These are phyloP conservation scores for Pythium oligandrum DNA, from an alignment of 352 stramenopile genomes.

Conservation along the genomic window DNA sequence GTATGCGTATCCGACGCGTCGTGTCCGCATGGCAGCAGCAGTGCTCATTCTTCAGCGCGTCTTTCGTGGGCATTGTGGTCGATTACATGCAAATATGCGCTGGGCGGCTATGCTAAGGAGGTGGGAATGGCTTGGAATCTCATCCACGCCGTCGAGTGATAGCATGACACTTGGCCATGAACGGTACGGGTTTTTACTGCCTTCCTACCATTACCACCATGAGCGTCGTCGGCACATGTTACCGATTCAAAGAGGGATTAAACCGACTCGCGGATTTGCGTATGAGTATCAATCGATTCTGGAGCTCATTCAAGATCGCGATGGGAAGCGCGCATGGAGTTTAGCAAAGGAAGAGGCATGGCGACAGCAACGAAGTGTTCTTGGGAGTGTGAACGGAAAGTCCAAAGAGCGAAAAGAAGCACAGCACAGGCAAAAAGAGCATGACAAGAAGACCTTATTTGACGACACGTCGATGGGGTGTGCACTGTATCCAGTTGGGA, in stretches of 20 bases:
- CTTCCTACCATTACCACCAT: slow-evolving; percentile 42
- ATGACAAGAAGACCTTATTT: slow-evolving; percentile 15
- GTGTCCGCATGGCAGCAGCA: slow-evolving; percentile 34
- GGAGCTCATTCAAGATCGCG: slow-evolving; percentile 58
- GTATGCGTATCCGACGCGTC: slow-evolving; percentile 45
- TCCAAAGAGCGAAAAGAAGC: background rate
- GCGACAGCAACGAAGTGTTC: slow-evolving; percentile 2
- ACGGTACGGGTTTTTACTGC: slow-evolving; percentile 51
- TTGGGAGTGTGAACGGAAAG: background rate
- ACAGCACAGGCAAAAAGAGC: slow-evolving; percentile 4
- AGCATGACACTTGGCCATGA: slow-evolving; percentile 49
- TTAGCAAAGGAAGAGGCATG: slow-evolving; percentile 33
- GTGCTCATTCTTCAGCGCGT: slow-evolving; percentile 41
- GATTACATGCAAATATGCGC: slow-evolving; percentile 48
- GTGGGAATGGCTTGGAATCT: slow-evolving; percentile 69
- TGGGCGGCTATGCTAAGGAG: slow-evolving; percentile 66
- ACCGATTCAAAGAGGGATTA: slow-evolving; percentile 28
- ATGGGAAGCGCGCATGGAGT: slow-evolving; percentile 59
- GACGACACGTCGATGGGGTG: slow-evolving; percentile 13
- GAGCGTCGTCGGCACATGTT: slow-evolving; percentile 46
- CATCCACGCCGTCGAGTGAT: slow-evolving; percentile 16
- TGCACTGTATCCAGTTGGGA: slow-evolving; percentile 38
- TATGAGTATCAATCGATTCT: slow-evolving; percentile 76
- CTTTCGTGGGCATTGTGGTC: slow-evolving; percentile 45
- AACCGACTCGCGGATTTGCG: slow-evolving; percentile 40